Evolutionary conservation across 1,284 basidiomycete species (phyloP).

Genomic region (Chondrostereum purpureum): DNA sequence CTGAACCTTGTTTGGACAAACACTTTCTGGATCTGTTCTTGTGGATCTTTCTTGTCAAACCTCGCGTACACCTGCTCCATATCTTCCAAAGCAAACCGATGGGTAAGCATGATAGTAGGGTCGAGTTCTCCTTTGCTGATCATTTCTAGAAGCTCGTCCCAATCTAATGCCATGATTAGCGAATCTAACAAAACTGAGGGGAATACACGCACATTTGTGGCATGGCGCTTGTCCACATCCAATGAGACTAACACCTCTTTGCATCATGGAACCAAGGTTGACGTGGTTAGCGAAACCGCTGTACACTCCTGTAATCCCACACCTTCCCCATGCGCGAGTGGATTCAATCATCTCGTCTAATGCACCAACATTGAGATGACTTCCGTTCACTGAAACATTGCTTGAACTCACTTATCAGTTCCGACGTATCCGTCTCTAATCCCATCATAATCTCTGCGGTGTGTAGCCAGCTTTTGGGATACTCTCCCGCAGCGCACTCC

Average conservation of each 20-base stretch:
- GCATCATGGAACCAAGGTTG: constrained; percentile 75
- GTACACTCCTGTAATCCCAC: constrained; percentile 60
- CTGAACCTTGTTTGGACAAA: constrained; percentile 41
- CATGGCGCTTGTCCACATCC: constrained; percentile 73
- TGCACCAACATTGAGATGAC: background rate
- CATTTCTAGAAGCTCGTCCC: constrained; percentile 64
- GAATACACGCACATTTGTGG: constrained; percentile 42
- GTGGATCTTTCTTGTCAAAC: constrained; percentile 46
- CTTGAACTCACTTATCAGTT: constrained; percentile 36
- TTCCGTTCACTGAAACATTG: background rate
- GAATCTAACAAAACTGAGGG: too few species aligned
- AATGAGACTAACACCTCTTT: constrained; percentile 66
- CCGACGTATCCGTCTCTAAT: constrained; percentile 72
- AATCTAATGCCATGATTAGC: too few species aligned
- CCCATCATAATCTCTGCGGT: constrained; percentile 65
- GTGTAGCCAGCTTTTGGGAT: constrained; percentile 60
- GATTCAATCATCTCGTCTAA: constrained; percentile 60
- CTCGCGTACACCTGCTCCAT: constrained; percentile 49
- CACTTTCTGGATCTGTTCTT: constrained; percentile 59
- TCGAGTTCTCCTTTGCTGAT: constrained; percentile 67
- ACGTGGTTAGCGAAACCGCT: constrained; percentile 62
- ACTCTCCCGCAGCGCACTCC: constrained; percentile 44
- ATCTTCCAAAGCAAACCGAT: constrained; percentile 61
- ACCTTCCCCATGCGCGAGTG: constrained; percentile 58
- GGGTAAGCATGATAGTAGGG: constrained; percentile 56